A percentile compares a stretch with the other conserved stretches of the same genome.
phyloP scores from a whole-genome alignment of 2,329 filamentous ascomycete genomes.

The Fusarium pseudograminearum region DNA sequence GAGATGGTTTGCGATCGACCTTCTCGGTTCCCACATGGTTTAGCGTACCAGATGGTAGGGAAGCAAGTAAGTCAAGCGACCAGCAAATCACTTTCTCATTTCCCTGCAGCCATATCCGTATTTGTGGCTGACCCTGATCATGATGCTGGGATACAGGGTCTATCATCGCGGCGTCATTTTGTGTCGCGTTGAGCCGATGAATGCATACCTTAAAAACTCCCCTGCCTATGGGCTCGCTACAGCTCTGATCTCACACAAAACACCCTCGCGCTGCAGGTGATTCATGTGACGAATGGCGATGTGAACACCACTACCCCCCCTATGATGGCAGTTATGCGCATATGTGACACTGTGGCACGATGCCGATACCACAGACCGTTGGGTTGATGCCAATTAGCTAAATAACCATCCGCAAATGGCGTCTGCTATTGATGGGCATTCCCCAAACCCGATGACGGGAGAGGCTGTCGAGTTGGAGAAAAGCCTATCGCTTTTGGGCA shows the following conservation, averaged over 20 bases:
- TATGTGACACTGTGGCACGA: constrained; percentile 18
- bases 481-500: constrained; percentile 28
- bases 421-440: constrained; percentile 39
- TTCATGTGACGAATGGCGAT: constrained; percentile 22
- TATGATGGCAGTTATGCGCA: constrained; percentile 9
- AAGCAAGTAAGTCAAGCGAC: constrained; percentile 1
- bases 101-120: constrained; percentile 21
- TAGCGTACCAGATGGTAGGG: constrained; percentile 20
- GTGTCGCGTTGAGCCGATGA: constrained; percentile 34
- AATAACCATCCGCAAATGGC: constrained; percentile 44
- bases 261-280: constrained; percentile 22
- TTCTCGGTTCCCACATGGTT: constrained; percentile 23
- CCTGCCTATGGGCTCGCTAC: constrained; percentile 12
- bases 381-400: constrained; percentile 37
- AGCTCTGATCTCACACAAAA: constrained; percentile 7
- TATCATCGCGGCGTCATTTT: constrained; percentile 27
- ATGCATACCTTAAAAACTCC: constrained; percentile 24
- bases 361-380: not conserved
- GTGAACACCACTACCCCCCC: not conserved
- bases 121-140: constrained; percentile 17
- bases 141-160: constrained; percentile 21
- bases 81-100: constrained; percentile 16
- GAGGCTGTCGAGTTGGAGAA: constrained; percentile 3
- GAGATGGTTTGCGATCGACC: constrained; percentile 25
- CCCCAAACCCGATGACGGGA: constrained; percentile 32